Evolutionary conservation across 2,329 filamentous ascomycete species (phyloP).

Genomic region (Chaetoscypha palmicola): DNA sequence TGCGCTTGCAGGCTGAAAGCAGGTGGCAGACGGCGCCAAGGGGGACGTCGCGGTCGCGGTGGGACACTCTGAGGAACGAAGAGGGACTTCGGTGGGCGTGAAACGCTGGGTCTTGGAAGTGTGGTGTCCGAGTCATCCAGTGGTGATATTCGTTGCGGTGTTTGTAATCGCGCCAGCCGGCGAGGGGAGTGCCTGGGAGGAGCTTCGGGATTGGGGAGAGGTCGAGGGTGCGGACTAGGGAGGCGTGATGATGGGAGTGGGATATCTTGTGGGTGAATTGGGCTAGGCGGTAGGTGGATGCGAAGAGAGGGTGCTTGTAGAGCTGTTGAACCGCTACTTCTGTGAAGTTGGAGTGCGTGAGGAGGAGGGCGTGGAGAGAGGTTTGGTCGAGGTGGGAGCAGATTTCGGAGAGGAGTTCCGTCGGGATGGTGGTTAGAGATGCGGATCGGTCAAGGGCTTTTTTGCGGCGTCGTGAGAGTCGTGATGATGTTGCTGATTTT

Average conservation of each 20-base stretch:
- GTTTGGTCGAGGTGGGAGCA: constrained; percentile 15
- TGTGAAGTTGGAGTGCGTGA: constrained; percentile 13
- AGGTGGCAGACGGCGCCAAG: constrained; percentile 21
- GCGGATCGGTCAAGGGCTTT: too few relatives aligned
- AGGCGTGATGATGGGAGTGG: constrained; percentile 14
- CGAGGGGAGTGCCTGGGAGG: neutral
- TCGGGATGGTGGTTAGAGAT: constrained; percentile 16
- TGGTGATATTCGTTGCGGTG: constrained; percentile 16
- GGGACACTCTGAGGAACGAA: constrained; percentile 16
- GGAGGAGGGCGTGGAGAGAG: constrained; percentile 14
- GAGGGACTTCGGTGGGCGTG: constrained; percentile 16
- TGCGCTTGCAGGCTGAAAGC: constrained; percentile 16
- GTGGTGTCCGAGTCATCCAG: neutral
- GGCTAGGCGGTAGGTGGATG: constrained; percentile 22
- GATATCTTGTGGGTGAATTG: constrained; percentile 20
- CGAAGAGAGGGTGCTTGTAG: constrained; percentile 18
- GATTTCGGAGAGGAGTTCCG: constrained; percentile 18
- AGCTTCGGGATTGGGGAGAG: constrained; percentile 16
- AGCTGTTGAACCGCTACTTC: constrained; percentile 16
- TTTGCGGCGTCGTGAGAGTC: constrained; percentile 10
- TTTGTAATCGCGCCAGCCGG: constrained; percentile 25
- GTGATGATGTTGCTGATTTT: constrained; percentile 13
- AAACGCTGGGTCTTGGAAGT: neutral
- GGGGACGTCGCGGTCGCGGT: constrained; percentile 17
- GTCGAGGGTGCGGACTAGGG: constrained; percentile 18